Percentiles rank a stretch among this genome's conserved stretches.
phyloP scores from a whole-genome alignment of 345 rosid species.

The Murraya koenigii region DNA sequence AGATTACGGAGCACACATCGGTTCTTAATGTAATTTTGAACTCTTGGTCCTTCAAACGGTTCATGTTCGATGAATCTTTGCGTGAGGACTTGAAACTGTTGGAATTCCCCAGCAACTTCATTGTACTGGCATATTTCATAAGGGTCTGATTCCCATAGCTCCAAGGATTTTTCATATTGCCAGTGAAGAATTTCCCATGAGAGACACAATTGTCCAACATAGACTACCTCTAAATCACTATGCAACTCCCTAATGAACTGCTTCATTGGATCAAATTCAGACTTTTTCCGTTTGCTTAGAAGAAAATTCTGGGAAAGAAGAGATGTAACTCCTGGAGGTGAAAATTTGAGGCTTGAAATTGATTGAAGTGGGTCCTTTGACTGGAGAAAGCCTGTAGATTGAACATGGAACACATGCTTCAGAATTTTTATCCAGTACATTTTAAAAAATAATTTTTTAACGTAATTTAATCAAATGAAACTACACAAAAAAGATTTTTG shows the following conservation, averaged over 20 bases:
- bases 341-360: constrained; percentile 35
- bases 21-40: constrained; percentile 62
- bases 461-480: neutral
- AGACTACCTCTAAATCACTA: constrained; percentile 70
- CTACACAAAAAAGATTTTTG: neutral
- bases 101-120: constrained; percentile 89
- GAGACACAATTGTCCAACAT: constrained; percentile 96
- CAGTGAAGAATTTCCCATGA: constrained; percentile 98
- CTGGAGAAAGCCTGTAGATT: constrained; percentile 58
- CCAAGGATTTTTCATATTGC: constrained; percentile 79
- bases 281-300: constrained; percentile 44
- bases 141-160: constrained; percentile 71
- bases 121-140: constrained; percentile 52
- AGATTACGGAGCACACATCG: constrained; percentile 73
- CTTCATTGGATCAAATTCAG: constrained; percentile 48
- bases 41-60: constrained; percentile 76
- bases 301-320: constrained; percentile 50
- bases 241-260: constrained; percentile 61
- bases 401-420: constrained; percentile 10
- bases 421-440: too few species aligned
- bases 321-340: constrained; percentile 35
- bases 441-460: too few species aligned
- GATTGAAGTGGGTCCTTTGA: constrained; percentile 60
- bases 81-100: constrained; percentile 81
- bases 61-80: constrained; percentile 91